A percentile compares a stretch with the other conserved stretches of the same genome.
These are phyloP conservation scores for Yarrowia sp. DNA, from an alignment of 805 yeast genomes.

Conservation along the genomic window DNA sequence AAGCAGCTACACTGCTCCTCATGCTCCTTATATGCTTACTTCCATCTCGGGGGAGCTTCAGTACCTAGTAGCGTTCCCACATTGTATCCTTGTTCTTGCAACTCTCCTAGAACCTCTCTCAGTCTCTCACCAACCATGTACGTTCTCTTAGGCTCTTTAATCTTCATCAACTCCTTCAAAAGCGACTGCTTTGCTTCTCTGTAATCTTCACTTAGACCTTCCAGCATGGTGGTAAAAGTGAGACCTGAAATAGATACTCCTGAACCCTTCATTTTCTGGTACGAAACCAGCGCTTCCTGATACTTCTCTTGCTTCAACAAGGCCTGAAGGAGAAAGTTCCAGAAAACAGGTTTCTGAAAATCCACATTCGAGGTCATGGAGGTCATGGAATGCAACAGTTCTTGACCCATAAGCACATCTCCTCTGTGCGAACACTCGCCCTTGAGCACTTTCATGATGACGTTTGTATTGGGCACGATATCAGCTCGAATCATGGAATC, in stretches of 20 bases:
- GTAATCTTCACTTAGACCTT: not conserved
- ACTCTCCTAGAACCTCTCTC: not conserved
- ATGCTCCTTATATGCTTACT: not conserved
- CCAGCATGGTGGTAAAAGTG: not conserved
- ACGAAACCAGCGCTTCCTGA: not conserved
- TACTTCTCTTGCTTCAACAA: not conserved
- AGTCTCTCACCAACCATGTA: not conserved
- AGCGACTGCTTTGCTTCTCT: not conserved
- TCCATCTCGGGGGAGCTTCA: conserved; percentile 6
- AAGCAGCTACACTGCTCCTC: too few relatives aligned
- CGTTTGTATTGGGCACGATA: not conserved
- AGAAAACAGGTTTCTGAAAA: not conserved
- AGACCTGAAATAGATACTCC: not conserved
- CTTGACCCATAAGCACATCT: conserved; percentile 8
- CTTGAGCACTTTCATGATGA: not conserved
- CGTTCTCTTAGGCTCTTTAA: not conserved
- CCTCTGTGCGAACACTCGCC: conserved; percentile 7
- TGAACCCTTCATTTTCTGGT: not conserved
- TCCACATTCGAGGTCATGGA: not conserved
- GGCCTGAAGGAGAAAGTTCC: conserved; percentile 20
- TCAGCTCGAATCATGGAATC: not conserved
- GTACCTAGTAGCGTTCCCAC: not conserved
- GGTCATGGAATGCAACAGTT: conserved; percentile 17
- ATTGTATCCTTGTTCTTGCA: not conserved
- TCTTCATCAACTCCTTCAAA: not conserved